Percentiles rank a stretch among this genome's conserved stretches.
These are phyloP conservation scores for Pythium dissotocum DNA, from an alignment of 352 stramenopile species.

Conservation along the genomic window DNA sequence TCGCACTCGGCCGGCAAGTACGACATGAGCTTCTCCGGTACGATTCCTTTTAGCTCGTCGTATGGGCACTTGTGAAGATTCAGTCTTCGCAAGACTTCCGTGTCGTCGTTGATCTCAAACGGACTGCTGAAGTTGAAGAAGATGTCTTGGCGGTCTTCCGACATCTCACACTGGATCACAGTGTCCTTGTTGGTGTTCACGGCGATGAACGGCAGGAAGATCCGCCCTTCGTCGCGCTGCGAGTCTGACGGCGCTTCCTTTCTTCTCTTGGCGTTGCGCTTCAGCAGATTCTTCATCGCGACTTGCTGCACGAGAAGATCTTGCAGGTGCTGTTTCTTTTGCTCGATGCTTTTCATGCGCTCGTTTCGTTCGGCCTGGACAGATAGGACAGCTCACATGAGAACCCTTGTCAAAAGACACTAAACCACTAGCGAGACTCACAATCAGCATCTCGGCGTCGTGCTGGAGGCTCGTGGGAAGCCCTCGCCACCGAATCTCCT, in stretches of 20 bases:
- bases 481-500: conserved; percentile 89
- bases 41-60: conserved; percentile 67
- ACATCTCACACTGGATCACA: conserved; percentile 97
- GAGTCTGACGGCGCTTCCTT: conserved; percentile 45
- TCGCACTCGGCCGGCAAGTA: conserved; percentile 82
- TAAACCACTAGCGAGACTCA: conserved; percentile 26
- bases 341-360: conserved; percentile 77
- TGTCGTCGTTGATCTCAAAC: conserved; percentile 98
- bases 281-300: conserved; percentile 93
- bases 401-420: not conserved
- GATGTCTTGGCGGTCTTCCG: conserved; percentile 92
- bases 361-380: conserved; percentile 69
- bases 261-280: conserved; percentile 80
- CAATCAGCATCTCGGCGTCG: conserved; percentile 86
- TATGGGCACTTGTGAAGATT: conserved; percentile 84
- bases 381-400: not conserved
- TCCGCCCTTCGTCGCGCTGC: conserved; percentile 72
- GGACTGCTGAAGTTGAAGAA: conserved; percentile 97
- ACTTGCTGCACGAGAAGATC: conserved; percentile 94
- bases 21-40: conserved; percentile 74
- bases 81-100: conserved; percentile 95
- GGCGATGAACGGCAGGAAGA: conserved; percentile 96
- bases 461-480: conserved; percentile 81
- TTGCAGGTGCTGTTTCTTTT: conserved; percentile 90
- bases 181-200: conserved; percentile 95